Evolutionary conservation across 805 yeast species (phyloP), one percentile per base, ranked within the genome.

Genomic region (Candida berthetii): DNA sequence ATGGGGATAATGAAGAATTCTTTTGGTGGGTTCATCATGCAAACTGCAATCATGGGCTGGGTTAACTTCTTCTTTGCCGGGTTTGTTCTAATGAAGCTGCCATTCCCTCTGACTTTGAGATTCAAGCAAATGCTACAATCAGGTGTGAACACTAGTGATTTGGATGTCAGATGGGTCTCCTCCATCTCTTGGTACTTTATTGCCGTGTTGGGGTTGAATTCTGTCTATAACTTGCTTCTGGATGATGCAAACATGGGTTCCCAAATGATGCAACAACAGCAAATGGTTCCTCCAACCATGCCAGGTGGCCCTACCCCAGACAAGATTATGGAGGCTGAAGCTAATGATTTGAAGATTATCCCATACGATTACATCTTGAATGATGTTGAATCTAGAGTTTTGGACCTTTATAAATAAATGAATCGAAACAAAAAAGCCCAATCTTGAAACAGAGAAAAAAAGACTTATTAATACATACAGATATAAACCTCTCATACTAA

Each of bases 171-270:
- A 22, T 93, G 96, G 79, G 98, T 93, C 15, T 82, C 93, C 31
- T 81, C 96, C 3, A 83, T 93, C 17, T 88, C 97, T 5, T 93
- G 98, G 98, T 93, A 91, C 60, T 86, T 93, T 60, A 85, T 91
- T 41, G 85, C 88, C 42, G 76, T 88, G 46, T 61, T 90, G 39
- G 98, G 98, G 24, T 71, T 93, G 45, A 76, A 78, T 49, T 84
- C 96, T 0, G 80, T 93, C 2, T 84, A 82, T 58, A 74, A 85
- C 31, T 71, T 91, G 40, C 48, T 89, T 7, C 72, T 87, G 48
- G 80, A 79, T 11, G 78, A 74, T 44, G 55, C 51, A 3, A 61
- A 66, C 7, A 66, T 73, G 36, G 77, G 69, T 2, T 66, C 69
- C 35, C 68, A 69, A 35, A 58, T 76, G 52, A 63, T 66, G 47